These are phyloP conservation scores for Dendrobium catenatum DNA, from an alignment of 106 monocot species.

Conservation along the genomic window DNA sequence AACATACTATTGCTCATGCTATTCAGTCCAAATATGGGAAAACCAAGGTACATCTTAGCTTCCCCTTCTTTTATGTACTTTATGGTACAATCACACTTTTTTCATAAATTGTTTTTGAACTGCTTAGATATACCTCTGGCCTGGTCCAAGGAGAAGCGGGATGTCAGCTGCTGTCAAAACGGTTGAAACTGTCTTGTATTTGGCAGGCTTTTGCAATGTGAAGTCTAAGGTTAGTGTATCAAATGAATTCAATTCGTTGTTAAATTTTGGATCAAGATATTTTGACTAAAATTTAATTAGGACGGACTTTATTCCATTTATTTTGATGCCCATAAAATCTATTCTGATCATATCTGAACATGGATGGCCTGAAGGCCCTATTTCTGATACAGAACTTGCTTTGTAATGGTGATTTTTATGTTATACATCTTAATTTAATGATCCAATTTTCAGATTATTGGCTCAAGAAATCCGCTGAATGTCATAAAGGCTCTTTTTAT, in stretches of 20 bases:
- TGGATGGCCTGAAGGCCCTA: too few relatives aligned
- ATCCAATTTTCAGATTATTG: slow-evolving; percentile 49
- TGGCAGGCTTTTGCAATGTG: slow-evolving; percentile 92
- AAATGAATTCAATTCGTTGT: background rate
- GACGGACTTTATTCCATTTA: too few relatives aligned
- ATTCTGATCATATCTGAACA: too few relatives aligned
- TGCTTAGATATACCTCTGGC: slow-evolving; percentile 65
- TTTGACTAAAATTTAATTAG: too few relatives aligned
- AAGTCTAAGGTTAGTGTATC: slow-evolving; percentile 66
- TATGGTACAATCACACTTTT: background rate
- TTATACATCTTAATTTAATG: background rate
- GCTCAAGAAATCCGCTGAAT: slow-evolving; percentile 68
- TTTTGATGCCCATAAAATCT: too few relatives aligned
- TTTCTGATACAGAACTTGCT: too few relatives aligned
- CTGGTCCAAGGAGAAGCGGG: slow-evolving; percentile 60
- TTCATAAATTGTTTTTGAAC: background rate
- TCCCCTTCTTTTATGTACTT: background rate
- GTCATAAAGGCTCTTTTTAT: slow-evolving; percentile 67
- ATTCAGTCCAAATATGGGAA: slow-evolving; percentile 60
- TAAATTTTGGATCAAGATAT: background rate
- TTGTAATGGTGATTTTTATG: too few relatives aligned
- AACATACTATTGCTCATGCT: slow-evolving; percentile 79
- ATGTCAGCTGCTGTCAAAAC: slow-evolving; percentile 52
- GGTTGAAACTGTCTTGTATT: slow-evolving; percentile 76
- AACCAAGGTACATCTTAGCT: slow-evolving; percentile 40